Evolutionary conservation across 805 yeast genomes (phyloP), one percentile per base, ranked within the genome.

Genomic region (Vanderwaltozyma verrucispora): DNA sequence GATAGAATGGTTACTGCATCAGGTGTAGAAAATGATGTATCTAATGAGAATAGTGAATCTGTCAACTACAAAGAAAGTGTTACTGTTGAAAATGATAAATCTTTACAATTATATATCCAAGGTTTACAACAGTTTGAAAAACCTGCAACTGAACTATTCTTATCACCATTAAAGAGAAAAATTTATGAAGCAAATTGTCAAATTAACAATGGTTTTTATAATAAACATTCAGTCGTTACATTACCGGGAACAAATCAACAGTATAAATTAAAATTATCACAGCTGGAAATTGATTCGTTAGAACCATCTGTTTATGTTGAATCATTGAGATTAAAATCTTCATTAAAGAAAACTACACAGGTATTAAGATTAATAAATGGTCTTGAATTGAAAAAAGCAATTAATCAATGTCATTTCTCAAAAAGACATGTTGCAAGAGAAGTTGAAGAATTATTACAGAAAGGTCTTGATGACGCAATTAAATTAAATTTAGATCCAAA

Each of bases 371-470:
- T 87, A 53, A 72, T 88, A 41, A 72, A 84, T 40, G 80, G 80
- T 25, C 63, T 82, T 61, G 71, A 75, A 37, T 75, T 84, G 26
- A 74, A 77, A 48, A 74, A 73, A 30, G 97, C 96, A 36, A 81
- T 89, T 48, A 85, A 89, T 29, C 96, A 88, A 64, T 78, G 88
- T 49, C 96, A 89, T 60, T 89, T 89, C 67, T 75, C 77, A 56
- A 71, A 77, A 33, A 86, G 85, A 63, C 75, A 80, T 50, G 73
- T 87, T 60, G 74, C 94, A 24, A 71, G 79, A 39, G 95, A 87
- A 46, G 70, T 87, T 38, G 88, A 78, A 36, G 81, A 76, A 44
- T 63, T 88, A 61, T 69, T 89, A 44, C 75, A 77, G 51, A 67
- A 74, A 35, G 95, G 94, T 9, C 52, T 84, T 25, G 68, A 73